Evolutionary conservation across 2,329 filamentous ascomycete genomes (phyloP), one percentile per base, ranked within the genome.

Genomic region (Fusarium tjaetaba): DNA sequence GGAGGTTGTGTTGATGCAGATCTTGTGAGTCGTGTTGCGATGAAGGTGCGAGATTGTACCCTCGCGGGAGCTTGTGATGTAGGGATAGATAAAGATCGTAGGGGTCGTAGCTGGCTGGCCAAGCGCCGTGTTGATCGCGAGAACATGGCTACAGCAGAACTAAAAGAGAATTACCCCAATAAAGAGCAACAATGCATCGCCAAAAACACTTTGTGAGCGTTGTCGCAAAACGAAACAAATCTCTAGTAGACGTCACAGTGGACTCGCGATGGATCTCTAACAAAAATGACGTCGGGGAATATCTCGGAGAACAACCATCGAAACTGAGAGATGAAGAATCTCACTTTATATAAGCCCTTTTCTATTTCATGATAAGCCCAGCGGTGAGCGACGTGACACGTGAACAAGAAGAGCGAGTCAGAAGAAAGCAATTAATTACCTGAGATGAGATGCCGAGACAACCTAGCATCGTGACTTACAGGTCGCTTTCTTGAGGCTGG

Each of bases 241-340:
- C 49, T 56, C n/a, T 32, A 43, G 46, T 28, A 55, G 52, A 45
- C 59, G 66, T 69, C 66, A 65, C 67, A 55, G 66, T 70, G 66
- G 67, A 36, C 61, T 65, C 38, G 28, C 38, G 28, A 59, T 70
- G 36, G 45, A 65, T 45, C 46, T 39, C 26, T 26, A 51, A 51
- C 41, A 56, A 48, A 51, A 41, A 65, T 74, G 71, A 74, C 56
- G 64, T 60, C 61, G 71, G 70, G 65, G 69, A 72, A 72, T 72
- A 57, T 72, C 36, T 72, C 59, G 60, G 52, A 68, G 49, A 57
- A 24, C 58, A 55, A 34, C 20, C 42, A 41, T 59, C n/a, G n/a
- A 49, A 20, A 52, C 41, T 26, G 34, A 53, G 41, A 55, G 56
- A 73, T 48, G 32, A 68, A 38, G 60, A 70, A 49, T 61, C 52